Evolutionary conservation across 768 basidiomycete species (phyloP), one percentile per base, ranked within the genome.

Genomic region (Boletellus ananiceps): DNA sequence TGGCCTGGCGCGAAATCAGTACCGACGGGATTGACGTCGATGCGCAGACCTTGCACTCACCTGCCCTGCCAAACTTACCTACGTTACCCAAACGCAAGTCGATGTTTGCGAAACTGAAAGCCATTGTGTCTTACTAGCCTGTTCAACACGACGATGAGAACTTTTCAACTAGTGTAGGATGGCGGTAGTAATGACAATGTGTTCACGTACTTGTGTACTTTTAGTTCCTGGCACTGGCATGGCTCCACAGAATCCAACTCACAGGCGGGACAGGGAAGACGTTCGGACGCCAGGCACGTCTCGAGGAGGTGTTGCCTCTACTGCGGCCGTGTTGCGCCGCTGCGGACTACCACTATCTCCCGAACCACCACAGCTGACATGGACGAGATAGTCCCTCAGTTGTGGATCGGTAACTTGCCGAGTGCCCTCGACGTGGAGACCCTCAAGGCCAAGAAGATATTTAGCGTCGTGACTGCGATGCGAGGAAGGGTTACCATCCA

Each of bases 321-420:
- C 46, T 48, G 46, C 46, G 44, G 5, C 37, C 48, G 16, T 19
- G 18, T 8, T 4, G 8, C 19, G 8, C 16, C 8, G 42, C 43
- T 3, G 46, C 51, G 51, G 48, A 14, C 29, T 29, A 19, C 44
- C 31, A 1, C 49, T 45, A 29, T 16, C 31, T 15, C 16, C 15
- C 42, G 23, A 16, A 49, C 41, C 23, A 48, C 47, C 15, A 33
- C 49, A 31, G 29, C 46, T 4, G 25, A 35, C 11, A 88, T 94
- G 85, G 81, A 94, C 69, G 80, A 93, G 68, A 75, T 95, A 31
- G 75, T 88, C 14, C 81, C 81, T 27, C 80, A 83, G 5, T 69
- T 96, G 2, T 95, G 92, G 93, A 79, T 96, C 19, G 92, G 93
- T 8, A 81, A 90, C 70, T 68, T 93, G 7, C 69, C 72, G 7